Evolutionary conservation across 345 rosid species (phyloP).

Genomic region (Eucalyptus polyanthemos): DNA sequence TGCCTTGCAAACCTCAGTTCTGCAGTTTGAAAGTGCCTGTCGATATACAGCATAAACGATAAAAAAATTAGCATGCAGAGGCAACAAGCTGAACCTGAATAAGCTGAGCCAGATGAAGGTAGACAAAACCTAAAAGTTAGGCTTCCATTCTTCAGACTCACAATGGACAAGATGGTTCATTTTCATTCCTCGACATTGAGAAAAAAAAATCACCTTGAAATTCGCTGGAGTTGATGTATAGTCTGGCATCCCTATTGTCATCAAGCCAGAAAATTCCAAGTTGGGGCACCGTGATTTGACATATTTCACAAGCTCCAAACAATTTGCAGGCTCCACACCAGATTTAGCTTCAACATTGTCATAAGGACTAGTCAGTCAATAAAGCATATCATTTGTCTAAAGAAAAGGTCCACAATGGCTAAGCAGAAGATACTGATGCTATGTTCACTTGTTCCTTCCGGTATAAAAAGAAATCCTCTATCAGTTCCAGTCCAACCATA

Average conservation of each 20-base stretch:
- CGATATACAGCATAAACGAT: neutral
- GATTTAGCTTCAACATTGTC: conserved; percentile 60
- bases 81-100: neutral
- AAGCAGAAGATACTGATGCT: neutral
- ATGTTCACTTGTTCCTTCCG: neutral
- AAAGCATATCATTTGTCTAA: neutral
- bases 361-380: neutral
- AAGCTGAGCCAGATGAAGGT: neutral
- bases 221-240: conserved; percentile 83
- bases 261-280: conserved; percentile 69
- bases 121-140: neutral
- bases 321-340: conserved; percentile 66
- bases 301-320: conserved; percentile 61
- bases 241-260: conserved; percentile 95
- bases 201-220: conserved; percentile 43
- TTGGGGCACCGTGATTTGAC: conserved; percentile 58
- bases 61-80: neutral
- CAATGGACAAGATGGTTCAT: neutral
- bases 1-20: conserved; percentile 73
- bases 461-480: neutral
- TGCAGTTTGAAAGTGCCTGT: conserved; percentile 62
- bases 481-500: neutral
- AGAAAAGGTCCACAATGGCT: neutral
- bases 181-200: neutral
- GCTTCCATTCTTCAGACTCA: neutral